A percentile compares a stretch with the other conserved stretches of the same genome.
Conservation (phyloP, 2,329 filamentous ascomycete genomes). For the Monosporascus sp. region DNA sequence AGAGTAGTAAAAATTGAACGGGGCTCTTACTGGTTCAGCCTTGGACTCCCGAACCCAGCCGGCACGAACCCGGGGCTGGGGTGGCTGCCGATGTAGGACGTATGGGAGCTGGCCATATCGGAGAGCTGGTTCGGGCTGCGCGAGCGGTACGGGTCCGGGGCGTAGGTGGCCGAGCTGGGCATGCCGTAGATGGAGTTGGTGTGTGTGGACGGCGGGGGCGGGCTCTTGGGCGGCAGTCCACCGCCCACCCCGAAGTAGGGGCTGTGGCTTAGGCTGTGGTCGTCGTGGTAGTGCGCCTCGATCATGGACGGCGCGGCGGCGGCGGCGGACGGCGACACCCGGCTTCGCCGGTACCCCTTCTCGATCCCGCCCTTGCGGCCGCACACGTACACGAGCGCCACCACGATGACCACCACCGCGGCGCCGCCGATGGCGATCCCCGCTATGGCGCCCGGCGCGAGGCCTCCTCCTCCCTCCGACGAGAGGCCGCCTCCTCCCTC, state of each 20-base stretch:
- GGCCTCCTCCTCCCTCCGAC: constrained; percentile 9
- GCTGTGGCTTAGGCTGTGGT: not conserved
- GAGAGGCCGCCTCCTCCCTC: constrained; percentile 17
- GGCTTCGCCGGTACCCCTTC: constrained; percentile 27
- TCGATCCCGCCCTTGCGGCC: constrained; percentile 35
- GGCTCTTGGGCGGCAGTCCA: constrained; percentile 6
- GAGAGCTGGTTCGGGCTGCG: constrained; percentile 8
- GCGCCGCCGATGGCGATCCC: constrained; percentile 51
- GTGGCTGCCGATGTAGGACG: constrained; percentile 9
- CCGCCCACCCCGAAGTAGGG: not conserved
- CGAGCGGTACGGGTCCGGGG: constrained; percentile 8
- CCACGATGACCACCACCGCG: constrained; percentile 37
- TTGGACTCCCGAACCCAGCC: not conserved
- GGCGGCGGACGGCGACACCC: not conserved
- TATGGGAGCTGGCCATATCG: constrained; percentile 11
- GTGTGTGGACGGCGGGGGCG: constrained; percentile 9
- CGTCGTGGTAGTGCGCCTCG: constrained; percentile 19
- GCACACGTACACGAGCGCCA: constrained; percentile 42
- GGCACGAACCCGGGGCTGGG: constrained; percentile 11
- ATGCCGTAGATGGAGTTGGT: not conserved
- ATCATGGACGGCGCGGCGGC: constrained; percentile 17
- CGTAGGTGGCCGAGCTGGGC: not conserved
- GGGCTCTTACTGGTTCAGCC: not conserved
- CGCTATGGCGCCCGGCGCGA: constrained; percentile 48
- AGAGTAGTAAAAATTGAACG: not conserved